Evolutionary conservation across 1,284 basidiomycete genomes (phyloP).

Genomic region (Ceratobasidium sp.): DNA sequence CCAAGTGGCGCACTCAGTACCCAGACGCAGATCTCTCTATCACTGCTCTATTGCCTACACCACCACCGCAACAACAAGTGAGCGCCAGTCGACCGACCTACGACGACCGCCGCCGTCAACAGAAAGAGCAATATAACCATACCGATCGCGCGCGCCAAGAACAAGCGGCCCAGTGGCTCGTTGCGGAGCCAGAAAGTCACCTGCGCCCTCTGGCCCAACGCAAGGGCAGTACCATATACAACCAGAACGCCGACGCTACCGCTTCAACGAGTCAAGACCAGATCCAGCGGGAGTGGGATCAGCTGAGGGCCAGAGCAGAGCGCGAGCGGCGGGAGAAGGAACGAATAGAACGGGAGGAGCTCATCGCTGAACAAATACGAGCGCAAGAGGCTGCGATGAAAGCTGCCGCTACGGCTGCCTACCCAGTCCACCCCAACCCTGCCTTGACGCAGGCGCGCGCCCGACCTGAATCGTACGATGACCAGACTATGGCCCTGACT

Average conservation of each 20-base stretch:
- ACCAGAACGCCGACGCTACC: constrained; percentile 32
- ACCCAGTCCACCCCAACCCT: constrained; percentile 5
- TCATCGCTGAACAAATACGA: constrained; percentile 11
- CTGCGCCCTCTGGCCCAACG: constrained; percentile 12
- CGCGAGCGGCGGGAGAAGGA: constrained; percentile 28
- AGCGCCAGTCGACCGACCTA: constrained; percentile 11
- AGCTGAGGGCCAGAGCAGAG: not conserved
- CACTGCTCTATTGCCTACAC: not conserved
- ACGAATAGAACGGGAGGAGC: constrained; percentile 9
- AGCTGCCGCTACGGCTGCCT: constrained; percentile 6
- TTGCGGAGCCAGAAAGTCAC: constrained; percentile 26
- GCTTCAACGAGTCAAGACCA: constrained; percentile 13
- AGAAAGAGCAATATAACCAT: too few species aligned
- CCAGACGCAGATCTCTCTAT: constrained; percentile 32
- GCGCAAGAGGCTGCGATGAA: constrained; percentile 30
- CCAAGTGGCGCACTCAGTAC: constrained; percentile 29
- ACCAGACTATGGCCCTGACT: constrained; percentile 3
- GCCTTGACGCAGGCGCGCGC: constrained; percentile 18
- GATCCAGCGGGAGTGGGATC: constrained; percentile 26
- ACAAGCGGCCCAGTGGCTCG: constrained; percentile 19
- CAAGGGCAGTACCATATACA: constrained; percentile 10
- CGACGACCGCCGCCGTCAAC: not conserved
- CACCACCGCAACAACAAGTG: not conserved
- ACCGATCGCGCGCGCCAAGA: not conserved
- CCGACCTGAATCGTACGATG: constrained; percentile 29